Evolutionary conservation across 2,329 filamentous ascomycete genomes (phyloP).

Genomic region (Fusarium liriodendri): DNA sequence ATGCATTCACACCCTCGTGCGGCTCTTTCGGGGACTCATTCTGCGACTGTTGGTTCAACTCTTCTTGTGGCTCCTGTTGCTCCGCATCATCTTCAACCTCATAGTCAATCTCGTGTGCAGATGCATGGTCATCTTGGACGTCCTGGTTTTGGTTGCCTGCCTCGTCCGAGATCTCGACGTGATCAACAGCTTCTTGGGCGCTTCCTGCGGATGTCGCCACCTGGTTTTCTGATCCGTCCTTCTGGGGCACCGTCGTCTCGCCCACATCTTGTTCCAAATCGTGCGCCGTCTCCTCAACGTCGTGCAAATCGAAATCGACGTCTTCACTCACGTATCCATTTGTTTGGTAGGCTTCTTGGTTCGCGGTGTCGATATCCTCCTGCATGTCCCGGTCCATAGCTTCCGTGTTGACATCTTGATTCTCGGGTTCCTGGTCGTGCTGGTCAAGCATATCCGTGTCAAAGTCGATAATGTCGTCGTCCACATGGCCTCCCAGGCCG

Average conservation of each 20-base stretch:
- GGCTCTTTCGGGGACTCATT: background rate
- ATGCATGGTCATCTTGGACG: constrained; percentile 23
- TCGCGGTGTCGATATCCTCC: constrained; percentile 33
- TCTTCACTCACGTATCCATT: constrained; percentile 37
- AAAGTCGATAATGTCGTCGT: constrained; percentile 53
- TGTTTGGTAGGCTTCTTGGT: constrained; percentile 28
- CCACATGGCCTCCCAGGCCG: constrained; percentile 35
- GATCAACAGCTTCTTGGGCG: constrained; percentile 7
- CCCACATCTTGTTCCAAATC: constrained; percentile 12
- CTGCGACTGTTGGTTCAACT: background rate
- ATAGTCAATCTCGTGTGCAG: constrained; percentile 47
- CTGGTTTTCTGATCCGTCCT: constrained; percentile 20
- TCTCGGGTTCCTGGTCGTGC: constrained; percentile 21
- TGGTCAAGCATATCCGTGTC: constrained; percentile 49
- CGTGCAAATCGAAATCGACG: constrained; percentile 32
- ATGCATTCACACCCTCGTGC: constrained; percentile 4
- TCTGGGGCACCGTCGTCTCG: constrained; percentile 14
- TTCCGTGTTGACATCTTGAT: constrained; percentile 9
- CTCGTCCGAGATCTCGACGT: constrained; percentile 11
- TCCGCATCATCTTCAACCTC: constrained; percentile 41
- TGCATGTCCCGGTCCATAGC: constrained; percentile 32
- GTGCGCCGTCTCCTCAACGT: constrained; percentile 17
- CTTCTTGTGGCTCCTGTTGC: constrained; percentile 2
- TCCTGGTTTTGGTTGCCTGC: constrained; percentile 1
- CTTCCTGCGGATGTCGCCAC: constrained; percentile 1